Percentiles rank a stretch among this genome's conserved stretches.
Evolutionary conservation across 2,329 filamentous ascomycete species (phyloP).

Genomic region (Phialemoniopsis sp.): DNA sequence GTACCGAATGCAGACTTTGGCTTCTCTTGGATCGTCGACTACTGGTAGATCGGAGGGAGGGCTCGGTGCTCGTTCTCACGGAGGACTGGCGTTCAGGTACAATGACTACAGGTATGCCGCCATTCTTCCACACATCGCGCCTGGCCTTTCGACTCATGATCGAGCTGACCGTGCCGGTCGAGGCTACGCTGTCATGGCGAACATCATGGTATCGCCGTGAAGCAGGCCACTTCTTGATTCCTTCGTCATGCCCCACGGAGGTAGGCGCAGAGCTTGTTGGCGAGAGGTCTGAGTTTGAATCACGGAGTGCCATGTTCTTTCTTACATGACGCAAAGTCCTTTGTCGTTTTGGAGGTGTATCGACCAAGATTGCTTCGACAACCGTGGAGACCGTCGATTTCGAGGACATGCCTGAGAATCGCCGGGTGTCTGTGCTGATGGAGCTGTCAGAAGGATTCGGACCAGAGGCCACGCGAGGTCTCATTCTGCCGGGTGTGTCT

Average conservation of each 20-base stretch:
- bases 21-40: slow-evolving; percentile 52
- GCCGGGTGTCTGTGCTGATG: slow-evolving; percentile 36
- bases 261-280: slow-evolving; percentile 36
- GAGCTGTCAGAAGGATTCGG: slow-evolving; percentile 27
- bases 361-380: slow-evolving; percentile 54
- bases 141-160: slow-evolving; percentile 50
- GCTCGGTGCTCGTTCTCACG: slow-evolving; percentile 41
- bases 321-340: slow-evolving; percentile 58
- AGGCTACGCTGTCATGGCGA: slow-evolving; percentile 44
- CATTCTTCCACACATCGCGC: slow-evolving; percentile 54
- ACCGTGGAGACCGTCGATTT: slow-evolving; percentile 52
- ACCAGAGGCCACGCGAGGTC: slow-evolving; percentile 19
- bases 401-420: slow-evolving; percentile 50
- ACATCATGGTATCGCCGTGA: slow-evolving; percentile 17
- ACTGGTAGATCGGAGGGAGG: slow-evolving; percentile 57
- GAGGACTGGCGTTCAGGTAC: slow-evolving; percentile 57
- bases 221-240: slow-evolving; percentile 16
- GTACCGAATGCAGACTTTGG: slow-evolving; percentile 45
- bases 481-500: slow-evolving; percentile 18
- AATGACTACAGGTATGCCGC: slow-evolving; percentile 59
- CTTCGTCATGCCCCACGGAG: slow-evolving; percentile 27
- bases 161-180: slow-evolving; percentile 43
- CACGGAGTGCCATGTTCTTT: slow-evolving; percentile 48
- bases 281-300: slow-evolving; percentile 37
- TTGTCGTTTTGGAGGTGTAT: slow-evolving; percentile 39